Conservation (phyloP, 805 yeast species). For the Yamadazyma tumulicola region DNA sequence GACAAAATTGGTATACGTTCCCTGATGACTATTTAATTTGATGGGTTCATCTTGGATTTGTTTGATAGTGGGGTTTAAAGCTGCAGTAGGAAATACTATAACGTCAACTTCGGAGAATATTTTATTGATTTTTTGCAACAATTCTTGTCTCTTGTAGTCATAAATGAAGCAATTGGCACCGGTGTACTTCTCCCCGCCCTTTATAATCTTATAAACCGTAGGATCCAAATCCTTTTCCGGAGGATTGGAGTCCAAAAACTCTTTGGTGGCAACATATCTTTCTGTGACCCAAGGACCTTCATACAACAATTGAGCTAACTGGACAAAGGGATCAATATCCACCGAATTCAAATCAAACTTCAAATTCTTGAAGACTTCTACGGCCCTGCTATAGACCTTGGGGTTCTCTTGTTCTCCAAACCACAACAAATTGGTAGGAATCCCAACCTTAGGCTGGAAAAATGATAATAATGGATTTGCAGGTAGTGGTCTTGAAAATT, state of each 20-base stretch:
- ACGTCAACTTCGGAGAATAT: conserved; percentile 64
- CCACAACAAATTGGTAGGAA: conserved; percentile 75
- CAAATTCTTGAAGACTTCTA: conserved; percentile 36
- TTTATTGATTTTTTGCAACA: conserved; percentile 60
- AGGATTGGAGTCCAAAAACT: conserved; percentile 67
- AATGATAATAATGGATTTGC: conserved; percentile 58
- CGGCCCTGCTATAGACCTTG: conserved; percentile 58
- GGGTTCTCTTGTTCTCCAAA: conserved; percentile 80
- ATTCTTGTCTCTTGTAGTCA: conserved; percentile 83
- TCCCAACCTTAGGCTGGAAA: conserved; percentile 63
- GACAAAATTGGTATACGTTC: conserved; percentile 97
- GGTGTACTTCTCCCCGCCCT: conserved; percentile 69
- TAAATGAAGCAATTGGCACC: conserved; percentile 83
- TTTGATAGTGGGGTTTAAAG: conserved; percentile 80
- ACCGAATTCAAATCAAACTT: conserved; percentile 48
- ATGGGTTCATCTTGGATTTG: conserved; percentile 77
- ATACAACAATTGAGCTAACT: conserved; percentile 81
- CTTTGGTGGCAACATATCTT: conserved; percentile 79
- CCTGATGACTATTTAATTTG: conserved; percentile 81
- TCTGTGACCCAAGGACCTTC: conserved; percentile 99
- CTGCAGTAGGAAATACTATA: conserved; percentile 88
- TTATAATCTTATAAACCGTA: conserved; percentile 71
- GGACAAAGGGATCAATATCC: conserved; percentile 74
- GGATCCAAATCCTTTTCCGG: conserved; percentile 76
- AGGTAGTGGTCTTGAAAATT: conserved; percentile 78